Conservation (phyloP, 2,329 filamentous ascomycete species). For the Colletotrichum theobromicola region DNA sequence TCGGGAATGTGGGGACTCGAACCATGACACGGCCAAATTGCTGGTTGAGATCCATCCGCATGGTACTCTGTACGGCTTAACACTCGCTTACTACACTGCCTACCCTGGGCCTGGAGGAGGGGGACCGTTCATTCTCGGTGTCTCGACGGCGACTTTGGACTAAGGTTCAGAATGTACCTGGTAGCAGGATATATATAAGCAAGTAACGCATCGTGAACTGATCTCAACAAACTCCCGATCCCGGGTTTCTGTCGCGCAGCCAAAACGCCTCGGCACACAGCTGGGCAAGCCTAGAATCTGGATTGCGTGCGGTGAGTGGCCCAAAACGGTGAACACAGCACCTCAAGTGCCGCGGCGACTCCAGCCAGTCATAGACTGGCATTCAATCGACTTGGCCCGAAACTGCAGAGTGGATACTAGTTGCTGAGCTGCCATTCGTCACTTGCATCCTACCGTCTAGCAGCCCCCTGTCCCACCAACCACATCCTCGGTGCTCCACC, state of each 20-base stretch:
- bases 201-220: background rate
- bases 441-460: background rate
- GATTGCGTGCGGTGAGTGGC: background rate
- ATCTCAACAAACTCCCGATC: background rate
- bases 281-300: background rate
- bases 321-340: background rate
- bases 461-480: background rate
- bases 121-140: background rate
- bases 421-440: background rate
- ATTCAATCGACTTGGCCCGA: background rate
- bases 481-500: background rate
- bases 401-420: background rate
- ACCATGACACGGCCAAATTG: background rate
- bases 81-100: background rate
- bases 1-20: slow-evolving; percentile 5
- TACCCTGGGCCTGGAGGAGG: no score
- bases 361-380: background rate
- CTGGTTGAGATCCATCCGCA: background rate
- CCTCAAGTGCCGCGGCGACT: background rate
- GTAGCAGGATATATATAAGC: background rate
- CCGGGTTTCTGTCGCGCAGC: background rate
- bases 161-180: background rate
- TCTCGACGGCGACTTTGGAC: background rate
- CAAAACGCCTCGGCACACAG: background rate
- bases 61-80: background rate